Conservation (phyloP, 2,329 filamentous ascomycete species). For the Sporothrix inflata region DNA sequence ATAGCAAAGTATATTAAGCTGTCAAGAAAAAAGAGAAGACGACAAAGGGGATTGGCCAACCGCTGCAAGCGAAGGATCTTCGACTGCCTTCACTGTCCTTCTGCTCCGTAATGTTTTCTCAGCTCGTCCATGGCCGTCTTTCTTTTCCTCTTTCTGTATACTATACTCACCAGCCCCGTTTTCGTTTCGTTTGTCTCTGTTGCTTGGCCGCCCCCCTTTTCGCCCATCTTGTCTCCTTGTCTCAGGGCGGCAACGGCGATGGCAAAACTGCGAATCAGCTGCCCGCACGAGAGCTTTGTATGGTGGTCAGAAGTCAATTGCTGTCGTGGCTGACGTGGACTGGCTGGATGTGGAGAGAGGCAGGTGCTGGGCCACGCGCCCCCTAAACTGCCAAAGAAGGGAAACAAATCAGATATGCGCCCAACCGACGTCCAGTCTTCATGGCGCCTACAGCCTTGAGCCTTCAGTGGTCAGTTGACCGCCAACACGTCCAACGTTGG, state of each 20-base stretch:
- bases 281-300: neutral
- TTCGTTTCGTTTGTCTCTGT: conserved; percentile 2
- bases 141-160: conserved; percentile 4
- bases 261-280: neutral
- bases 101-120: too few species aligned
- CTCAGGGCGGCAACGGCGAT: neutral
- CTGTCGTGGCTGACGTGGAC: conserved; percentile 18
- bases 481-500: neutral
- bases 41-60: neutral
- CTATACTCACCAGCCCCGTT: neutral
- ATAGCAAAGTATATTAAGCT: conserved; percentile 1
- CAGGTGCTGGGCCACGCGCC: conserved; percentile 4
- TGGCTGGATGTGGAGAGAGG: neutral
- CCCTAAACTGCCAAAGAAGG: neutral
- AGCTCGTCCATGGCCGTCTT: neutral
- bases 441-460: neutral
- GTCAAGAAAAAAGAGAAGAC: neutral
- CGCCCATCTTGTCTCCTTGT: neutral
- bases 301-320: neutral
- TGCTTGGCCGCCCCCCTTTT: neutral
- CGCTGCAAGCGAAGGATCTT: neutral
- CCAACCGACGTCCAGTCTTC: neutral
- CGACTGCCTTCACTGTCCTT: neutral
- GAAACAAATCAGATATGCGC: conserved; percentile 4
- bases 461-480: neutral